Evolutionary conservation across 2,329 filamentous ascomycete genomes (phyloP).

Genomic region (Piedraia hortae): DNA sequence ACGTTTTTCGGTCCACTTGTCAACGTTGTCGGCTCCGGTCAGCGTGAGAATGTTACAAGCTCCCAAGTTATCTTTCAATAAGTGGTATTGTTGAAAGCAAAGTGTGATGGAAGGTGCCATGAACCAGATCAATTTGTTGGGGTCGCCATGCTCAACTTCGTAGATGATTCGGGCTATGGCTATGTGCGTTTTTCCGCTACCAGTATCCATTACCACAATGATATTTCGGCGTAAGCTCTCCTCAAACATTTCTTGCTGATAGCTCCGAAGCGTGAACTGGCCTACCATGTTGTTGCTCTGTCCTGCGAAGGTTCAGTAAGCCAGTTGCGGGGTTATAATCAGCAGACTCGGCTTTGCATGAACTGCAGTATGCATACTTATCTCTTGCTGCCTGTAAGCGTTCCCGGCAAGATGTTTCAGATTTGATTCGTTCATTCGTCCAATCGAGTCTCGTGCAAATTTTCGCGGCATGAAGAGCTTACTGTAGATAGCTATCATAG

Average conservation of each 20-base stretch:
- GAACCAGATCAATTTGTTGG: conserved; percentile 19
- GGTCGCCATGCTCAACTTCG: conserved; percentile 15
- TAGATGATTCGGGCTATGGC: conserved; percentile 18
- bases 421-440: too few species aligned
- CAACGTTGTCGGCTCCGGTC: conserved; percentile 38
- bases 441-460: too few species aligned
- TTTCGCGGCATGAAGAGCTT: too few species aligned
- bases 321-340: too few species aligned
- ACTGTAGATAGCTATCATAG: too few species aligned
- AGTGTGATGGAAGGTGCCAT: conserved; percentile 19
- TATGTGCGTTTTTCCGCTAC: conserved; percentile 22
- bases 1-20: conserved; percentile 40
- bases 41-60: conserved; percentile 32
- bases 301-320: too few species aligned
- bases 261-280: conserved; percentile 11
- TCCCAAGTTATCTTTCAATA: conserved; percentile 13
- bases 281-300: too few species aligned
- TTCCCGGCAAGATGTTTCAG: too few species aligned
- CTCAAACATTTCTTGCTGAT: conserved; percentile 23
- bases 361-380: too few species aligned
- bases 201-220: conserved; percentile 23
- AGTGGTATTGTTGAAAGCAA: conserved; percentile 18
- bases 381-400: too few species aligned
- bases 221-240: conserved; percentile 18
- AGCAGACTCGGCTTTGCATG: too few species aligned